phyloP scores from a whole-genome alignment of 257 asterid species.

The Plantago major region DNA sequence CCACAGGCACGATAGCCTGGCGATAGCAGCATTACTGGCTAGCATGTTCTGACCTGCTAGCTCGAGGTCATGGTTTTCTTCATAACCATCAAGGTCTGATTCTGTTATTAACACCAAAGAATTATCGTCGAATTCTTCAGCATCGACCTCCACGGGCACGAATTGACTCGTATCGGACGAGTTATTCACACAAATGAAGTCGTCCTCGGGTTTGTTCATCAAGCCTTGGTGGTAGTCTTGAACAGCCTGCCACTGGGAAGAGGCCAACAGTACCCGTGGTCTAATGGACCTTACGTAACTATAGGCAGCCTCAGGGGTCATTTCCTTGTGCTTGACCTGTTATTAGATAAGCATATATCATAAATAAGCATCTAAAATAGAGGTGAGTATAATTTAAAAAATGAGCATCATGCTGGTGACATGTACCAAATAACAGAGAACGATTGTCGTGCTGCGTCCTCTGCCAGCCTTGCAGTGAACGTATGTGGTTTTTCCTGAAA shows the following conservation, averaged over 20 bases:
- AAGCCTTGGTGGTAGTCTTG: conserved; percentile 47
- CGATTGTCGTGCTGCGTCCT: conserved; percentile 96
- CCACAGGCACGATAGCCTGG: conserved; percentile 72
- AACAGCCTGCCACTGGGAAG: conserved; percentile 89
- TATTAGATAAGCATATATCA: conserved; percentile 9
- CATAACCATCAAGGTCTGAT: conserved; percentile 88
- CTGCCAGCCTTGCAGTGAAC: conserved; percentile 98
- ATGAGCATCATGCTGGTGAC: conserved; percentile 7
- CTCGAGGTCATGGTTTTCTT: conserved; percentile 36
- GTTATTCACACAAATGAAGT: conserved; percentile 10
- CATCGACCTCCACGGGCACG: conserved; percentile 24
- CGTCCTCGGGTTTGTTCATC: conserved; percentile 33
- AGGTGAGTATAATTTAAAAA: background rate
- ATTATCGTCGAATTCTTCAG: conserved; percentile 57
- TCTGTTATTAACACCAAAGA: conserved; percentile 73
- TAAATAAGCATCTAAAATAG: conserved; percentile 4
- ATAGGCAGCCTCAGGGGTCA: conserved; percentile 35
- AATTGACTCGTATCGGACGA: conserved; percentile 12
- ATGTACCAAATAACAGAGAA: conserved; percentile 85
- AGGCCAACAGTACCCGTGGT: conserved; percentile 78
- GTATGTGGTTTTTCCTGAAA: conserved; percentile 63
- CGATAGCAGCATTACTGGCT: conserved; percentile 51
- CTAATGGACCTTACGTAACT: conserved; percentile 71
- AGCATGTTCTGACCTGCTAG: conserved; percentile 13
- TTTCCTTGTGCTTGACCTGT: conserved; percentile 69